These are phyloP conservation scores for Mytilinidion resinicola DNA, from an alignment of 495 filamentous ascomycete species.

Conservation along the genomic window DNA sequence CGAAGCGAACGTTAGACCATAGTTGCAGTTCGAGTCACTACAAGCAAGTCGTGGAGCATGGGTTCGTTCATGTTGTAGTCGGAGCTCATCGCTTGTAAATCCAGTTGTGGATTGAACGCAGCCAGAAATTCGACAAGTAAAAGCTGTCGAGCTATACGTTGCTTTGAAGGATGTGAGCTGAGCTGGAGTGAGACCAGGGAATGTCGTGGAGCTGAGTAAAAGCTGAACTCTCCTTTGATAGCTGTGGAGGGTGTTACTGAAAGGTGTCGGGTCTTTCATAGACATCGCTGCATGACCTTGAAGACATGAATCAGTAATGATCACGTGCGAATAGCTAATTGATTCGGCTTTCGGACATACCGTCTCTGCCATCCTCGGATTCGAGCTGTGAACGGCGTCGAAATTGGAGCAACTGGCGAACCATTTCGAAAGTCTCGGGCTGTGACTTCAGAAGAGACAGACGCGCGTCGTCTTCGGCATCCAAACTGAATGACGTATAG, in stretches of 20 bases:
- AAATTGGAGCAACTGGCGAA: neutral
- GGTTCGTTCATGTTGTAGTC: neutral
- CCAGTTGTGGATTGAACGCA: neutral
- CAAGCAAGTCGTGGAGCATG: neutral
- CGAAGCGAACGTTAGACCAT: neutral
- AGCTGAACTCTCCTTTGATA: neutral
- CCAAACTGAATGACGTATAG: no score
- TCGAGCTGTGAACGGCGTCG: neutral
- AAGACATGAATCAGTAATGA: no score
- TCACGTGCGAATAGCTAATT: no score
- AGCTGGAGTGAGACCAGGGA: neutral
- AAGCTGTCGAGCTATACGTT: neutral
- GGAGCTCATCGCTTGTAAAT: neutral
- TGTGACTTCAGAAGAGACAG: neutral
- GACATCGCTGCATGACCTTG: no score
- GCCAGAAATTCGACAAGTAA: neutral
- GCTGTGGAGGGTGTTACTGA: neutral
- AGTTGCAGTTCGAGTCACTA: neutral
- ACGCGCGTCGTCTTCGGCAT: neutral
- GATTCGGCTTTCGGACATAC: neutral
- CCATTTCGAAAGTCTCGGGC: neutral
- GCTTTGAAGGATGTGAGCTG: neutral
- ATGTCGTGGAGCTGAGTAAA: neutral
- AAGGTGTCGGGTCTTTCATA: neutral
- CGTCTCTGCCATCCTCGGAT: neutral